These are phyloP conservation scores for Butyriboletus pseudospeciosus DNA, from an alignment of 1,284 basidiomycete species.

Conservation along the genomic window DNA sequence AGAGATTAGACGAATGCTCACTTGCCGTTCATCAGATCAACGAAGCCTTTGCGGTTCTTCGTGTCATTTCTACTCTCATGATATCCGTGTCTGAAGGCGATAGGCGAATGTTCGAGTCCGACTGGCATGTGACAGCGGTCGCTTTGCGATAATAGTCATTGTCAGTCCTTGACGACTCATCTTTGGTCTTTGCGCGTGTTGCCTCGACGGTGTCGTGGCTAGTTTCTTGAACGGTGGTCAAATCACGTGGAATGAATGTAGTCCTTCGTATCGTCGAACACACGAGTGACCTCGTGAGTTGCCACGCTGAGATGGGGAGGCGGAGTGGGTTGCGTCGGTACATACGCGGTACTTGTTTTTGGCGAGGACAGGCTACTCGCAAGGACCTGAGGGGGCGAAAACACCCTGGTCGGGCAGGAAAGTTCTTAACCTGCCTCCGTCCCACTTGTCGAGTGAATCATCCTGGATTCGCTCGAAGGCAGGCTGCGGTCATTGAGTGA, in stretches of 20 bases:
- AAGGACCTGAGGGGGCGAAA: conserved; percentile 71
- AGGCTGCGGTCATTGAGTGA: conserved; percentile 62
- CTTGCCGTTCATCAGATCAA: conserved; percentile 65
- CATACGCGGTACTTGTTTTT: conserved; percentile 66
- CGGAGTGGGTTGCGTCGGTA: conserved; percentile 45
- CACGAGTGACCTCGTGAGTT: conserved; percentile 52
- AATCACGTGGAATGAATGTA: conserved; percentile 87
- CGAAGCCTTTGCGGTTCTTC: conserved; percentile 68
- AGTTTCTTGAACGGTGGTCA: conserved; percentile 65
- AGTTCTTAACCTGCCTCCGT: conserved; percentile 73
- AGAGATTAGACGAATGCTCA: conserved; percentile 28
- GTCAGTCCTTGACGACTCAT: conserved; percentile 67
- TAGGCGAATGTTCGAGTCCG: conserved; percentile 67
- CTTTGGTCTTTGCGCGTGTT: conserved; percentile 56
- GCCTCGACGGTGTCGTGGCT: conserved; percentile 71
- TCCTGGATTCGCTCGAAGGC: conserved; percentile 56
- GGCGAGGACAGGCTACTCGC: conserved; percentile 78
- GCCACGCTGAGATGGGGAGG: conserved; percentile 13
- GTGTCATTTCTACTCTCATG: conserved; percentile 54
- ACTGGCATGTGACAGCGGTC: conserved; percentile 63
- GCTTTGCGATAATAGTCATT: conserved; percentile 62
- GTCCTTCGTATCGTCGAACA: conserved; percentile 73
- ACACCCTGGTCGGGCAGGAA: conserved; percentile 86
- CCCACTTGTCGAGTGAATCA: conserved; percentile 67
- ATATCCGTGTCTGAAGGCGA: conserved; percentile 79